phyloP scores from a whole-genome alignment of 306 rosid genomes.

The Hippophae tibetana region DNA sequence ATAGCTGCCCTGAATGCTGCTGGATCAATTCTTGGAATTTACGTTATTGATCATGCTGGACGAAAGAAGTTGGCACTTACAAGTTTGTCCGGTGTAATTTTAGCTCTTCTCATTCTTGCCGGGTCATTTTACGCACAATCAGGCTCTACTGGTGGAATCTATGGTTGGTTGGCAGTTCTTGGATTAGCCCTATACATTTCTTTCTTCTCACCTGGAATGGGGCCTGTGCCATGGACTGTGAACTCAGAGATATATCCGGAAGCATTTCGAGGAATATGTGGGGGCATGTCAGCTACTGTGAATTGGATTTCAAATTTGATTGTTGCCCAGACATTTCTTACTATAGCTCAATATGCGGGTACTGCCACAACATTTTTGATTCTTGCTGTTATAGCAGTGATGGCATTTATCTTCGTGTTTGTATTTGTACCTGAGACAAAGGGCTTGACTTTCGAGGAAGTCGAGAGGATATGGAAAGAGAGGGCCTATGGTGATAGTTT shows the following conservation, averaged over 20 bases:
- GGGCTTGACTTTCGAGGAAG: conserved; percentile 88
- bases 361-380: conserved; percentile 72
- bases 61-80: conserved; percentile 54
- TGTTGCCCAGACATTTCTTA: conserved; percentile 63
- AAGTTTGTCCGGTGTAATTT: conserved; percentile 68
- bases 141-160: conserved; percentile 24
- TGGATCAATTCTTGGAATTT: conserved; percentile 73
- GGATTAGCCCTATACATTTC: conserved; percentile 68
- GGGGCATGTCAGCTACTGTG: conserved; percentile 93
- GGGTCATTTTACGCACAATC: conserved; percentile 45
- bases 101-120: conserved; percentile 51
- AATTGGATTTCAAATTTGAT: conserved; percentile 84
- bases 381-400: conserved; percentile 48
- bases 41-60: conserved; percentile 73
- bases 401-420: conserved; percentile 55
- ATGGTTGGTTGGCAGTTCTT: conserved; percentile 63
- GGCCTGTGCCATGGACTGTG: conserved; percentile 87
- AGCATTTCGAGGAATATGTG: conserved; percentile 68
- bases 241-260: conserved; percentile 92
- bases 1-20: conserved; percentile 76
- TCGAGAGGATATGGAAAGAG: conserved; percentile 73
- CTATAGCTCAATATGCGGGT: conserved; percentile 56
- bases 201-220: conserved; percentile 91
- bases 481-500: conserved; percentile 58
- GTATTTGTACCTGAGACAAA: conserved; percentile 69